Percentiles rank a stretch among this genome's conserved stretches.
Conservation (phyloP, 257 asterid genomes). For the Solanum pennellii region DNA sequence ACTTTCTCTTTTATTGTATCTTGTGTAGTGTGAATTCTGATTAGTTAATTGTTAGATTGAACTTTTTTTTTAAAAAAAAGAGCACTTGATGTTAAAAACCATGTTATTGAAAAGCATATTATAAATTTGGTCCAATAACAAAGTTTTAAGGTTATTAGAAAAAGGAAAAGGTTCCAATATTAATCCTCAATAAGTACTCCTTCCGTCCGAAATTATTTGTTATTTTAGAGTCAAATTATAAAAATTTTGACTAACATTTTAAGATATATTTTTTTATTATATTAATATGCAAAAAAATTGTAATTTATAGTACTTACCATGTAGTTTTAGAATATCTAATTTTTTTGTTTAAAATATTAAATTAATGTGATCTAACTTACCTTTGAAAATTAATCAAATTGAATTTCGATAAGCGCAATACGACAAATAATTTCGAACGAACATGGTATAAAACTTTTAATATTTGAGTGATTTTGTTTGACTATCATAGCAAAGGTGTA, state of each 20-base stretch:
- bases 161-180: not conserved
- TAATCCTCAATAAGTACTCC: not conserved
- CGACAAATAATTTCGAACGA: fast-evolving
- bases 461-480: not conserved
- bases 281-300: too few species aligned
- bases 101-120: not conserved
- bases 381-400: too few species aligned
- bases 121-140: not conserved
- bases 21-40: not conserved
- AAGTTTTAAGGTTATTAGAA: not conserved
- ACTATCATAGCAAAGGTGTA: not conserved
- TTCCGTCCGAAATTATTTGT: too few species aligned
- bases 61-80: not conserved
- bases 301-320: too few species aligned
- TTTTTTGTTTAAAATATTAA: too few species aligned
- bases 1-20: not conserved
- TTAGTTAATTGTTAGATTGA: not conserved
- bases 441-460: not conserved
- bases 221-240: too few species aligned
- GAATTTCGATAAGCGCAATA: too few species aligned
- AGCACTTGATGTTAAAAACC: not conserved
- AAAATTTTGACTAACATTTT: too few species aligned
- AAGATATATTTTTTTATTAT: too few species aligned
- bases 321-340: too few species aligned
- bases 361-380: too few species aligned